These are phyloP conservation scores for Lecanosticta acicola DNA, from an alignment of 2,329 filamentous ascomycete species.

Conservation along the genomic window DNA sequence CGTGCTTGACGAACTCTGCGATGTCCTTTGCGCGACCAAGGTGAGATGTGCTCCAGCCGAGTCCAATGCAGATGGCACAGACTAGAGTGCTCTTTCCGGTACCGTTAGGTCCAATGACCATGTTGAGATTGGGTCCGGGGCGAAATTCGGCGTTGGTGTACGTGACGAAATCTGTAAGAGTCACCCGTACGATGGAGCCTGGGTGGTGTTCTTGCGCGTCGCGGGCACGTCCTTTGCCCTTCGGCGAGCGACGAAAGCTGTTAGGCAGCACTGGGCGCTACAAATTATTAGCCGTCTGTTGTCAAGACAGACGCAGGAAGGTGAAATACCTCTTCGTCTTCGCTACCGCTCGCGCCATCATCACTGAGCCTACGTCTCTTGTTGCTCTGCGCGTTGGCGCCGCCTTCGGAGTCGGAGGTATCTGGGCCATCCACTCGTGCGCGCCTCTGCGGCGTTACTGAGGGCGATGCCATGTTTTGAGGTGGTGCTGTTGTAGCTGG, in stretches of 20 bases:
- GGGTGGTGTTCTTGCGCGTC: conserved; percentile 47
- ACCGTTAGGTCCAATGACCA: conserved; percentile 98
- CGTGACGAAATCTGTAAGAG: conserved; percentile 84
- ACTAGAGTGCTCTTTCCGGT: conserved; percentile 97
- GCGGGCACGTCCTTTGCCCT: conserved; percentile 16
- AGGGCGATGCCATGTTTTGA: neutral
- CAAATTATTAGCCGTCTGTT: neutral
- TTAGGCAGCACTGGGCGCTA: conserved; percentile 27
- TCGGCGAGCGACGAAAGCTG: conserved; percentile 31
- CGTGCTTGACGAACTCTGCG: conserved; percentile 91
- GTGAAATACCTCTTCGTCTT: conserved; percentile 13
- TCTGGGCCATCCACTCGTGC: conserved; percentile 11
- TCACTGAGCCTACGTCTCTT: conserved; percentile 16
- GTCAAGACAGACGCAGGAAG: neutral
- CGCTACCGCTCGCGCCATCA: conserved; percentile 8
- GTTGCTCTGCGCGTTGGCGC: conserved; percentile 6
- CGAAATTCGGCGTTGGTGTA: conserved; percentile 89
- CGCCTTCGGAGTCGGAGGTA: conserved; percentile 7
- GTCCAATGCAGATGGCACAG: conserved; percentile 88
- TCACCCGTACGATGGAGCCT: conserved; percentile 83
- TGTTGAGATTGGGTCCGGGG: conserved; percentile 88
- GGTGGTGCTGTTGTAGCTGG: neutral
- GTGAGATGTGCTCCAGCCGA: conserved; percentile 76
- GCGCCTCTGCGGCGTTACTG: conserved; percentile 15
- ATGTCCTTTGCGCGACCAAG: conserved; percentile 80